Conservation (phyloP, 331 rosid species). For the Acacia concinna region DNA sequence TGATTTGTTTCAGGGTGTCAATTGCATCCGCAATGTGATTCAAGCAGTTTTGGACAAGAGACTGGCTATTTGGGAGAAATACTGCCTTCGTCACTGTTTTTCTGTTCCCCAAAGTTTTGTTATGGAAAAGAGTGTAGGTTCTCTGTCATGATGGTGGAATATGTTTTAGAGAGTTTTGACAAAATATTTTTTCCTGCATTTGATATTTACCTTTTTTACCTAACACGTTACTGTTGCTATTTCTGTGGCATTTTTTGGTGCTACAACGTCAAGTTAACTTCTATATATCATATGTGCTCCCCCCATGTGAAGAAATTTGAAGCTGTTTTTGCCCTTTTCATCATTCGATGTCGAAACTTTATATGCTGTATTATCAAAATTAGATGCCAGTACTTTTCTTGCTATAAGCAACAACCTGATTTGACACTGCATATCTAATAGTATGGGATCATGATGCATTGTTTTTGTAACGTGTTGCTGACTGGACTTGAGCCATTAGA, state of each 20-base stretch:
- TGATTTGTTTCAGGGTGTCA: conserved; percentile 52
- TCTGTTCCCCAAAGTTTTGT: conserved; percentile 67
- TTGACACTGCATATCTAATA: background rate
- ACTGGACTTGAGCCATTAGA: background rate
- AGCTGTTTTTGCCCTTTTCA: background rate
- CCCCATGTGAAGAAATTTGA: background rate
- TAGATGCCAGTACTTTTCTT: background rate
- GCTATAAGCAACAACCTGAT: background rate
- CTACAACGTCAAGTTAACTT: background rate
- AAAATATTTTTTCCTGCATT: background rate
- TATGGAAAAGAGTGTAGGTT: conserved; percentile 56
- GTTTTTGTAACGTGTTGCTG: too few species aligned
- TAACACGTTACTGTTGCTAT: background rate
- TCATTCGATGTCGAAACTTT: background rate
- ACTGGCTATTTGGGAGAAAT: conserved; percentile 75
- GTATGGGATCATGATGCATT: background rate
- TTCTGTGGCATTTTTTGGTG: background rate
- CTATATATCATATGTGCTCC: background rate
- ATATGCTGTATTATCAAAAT: background rate
- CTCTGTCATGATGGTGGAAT: conserved; percentile 8
- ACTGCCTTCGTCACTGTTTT: conserved; percentile 67
- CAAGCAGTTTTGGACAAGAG: conserved; percentile 62
- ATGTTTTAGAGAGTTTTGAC: background rate
- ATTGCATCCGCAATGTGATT: conserved; percentile 42
- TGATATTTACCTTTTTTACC: background rate